Evolutionary conservation across 306 rosid genomes (phyloP), one percentile per base, ranked within the genome.

Genomic region (Dicorynia guianensis): DNA sequence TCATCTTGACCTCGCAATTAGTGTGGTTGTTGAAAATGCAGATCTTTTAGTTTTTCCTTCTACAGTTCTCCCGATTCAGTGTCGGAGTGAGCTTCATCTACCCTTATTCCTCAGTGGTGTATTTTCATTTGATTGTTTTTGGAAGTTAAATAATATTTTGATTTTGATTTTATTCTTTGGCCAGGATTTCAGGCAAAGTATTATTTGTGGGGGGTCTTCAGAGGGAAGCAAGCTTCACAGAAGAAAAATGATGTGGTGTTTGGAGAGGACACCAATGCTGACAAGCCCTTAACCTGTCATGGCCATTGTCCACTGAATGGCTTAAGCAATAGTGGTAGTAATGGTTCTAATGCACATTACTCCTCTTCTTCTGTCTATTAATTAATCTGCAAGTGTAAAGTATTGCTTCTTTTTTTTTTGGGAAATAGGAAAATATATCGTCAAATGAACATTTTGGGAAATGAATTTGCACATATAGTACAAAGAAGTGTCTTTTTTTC

Each of bases 191-290:
- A 79, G 52, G 12, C 74, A 1, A 94, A 87, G 78, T 74, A 82
- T 42, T 94, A 89, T 71, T 80, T 94, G 71, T 94, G 96, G 96
- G 98, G 98, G 2, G 93, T 84, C 43, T 94, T 90, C 74, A 88
- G 86, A 77, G 64, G 63, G 50, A 88, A 68, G 81, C 78, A 80
- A 79, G 19, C 72, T 76, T 72, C 73, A 11, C 36, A 49, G 5
- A 12, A 34, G 42, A 66, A 57, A 63, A 80, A 61, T 67, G 43
- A 19, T 52, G 77, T 13, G 38, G 81, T 35, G 48, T 62, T 64
- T 40, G 18, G 17, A 72, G 79, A 67, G 66, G 83, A 74, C 69
- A 64, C 25, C 17, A 81, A 19, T 74, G 42, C 63, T 58, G 19
- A 72, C 5, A 63, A 74, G 66, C 69, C 67, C 76, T 70, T 71